Evolutionary conservation across 106 monocot genomes (phyloP).

Genomic region (Dendrobium catenatum): DNA sequence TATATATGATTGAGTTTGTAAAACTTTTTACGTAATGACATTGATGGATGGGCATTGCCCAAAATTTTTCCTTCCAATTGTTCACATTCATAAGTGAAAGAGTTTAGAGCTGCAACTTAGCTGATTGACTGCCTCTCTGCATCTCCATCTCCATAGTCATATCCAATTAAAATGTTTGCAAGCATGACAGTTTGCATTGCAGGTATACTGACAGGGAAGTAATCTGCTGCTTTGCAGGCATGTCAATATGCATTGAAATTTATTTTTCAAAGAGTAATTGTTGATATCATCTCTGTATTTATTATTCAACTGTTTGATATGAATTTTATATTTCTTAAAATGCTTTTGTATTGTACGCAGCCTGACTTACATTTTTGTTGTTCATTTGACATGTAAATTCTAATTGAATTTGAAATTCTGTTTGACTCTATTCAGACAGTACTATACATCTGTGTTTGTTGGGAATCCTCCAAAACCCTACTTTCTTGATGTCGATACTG

Average conservation of each 20-base stretch:
- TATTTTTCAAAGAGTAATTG: not conserved
- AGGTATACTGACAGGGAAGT: too few relatives aligned
- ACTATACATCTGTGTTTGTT: constrained; percentile 74
- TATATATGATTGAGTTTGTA: too few relatives aligned
- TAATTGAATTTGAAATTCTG: constrained; percentile 5
- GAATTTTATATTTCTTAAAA: not conserved
- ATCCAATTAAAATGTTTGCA: too few relatives aligned
- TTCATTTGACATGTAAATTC: not conserved
- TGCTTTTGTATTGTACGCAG: not conserved
- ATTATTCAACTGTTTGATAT: not conserved
- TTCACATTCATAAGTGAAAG: too few relatives aligned
- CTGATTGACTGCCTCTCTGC: too few relatives aligned
- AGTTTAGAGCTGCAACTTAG: too few relatives aligned
- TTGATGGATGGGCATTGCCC: too few relatives aligned
- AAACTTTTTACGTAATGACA: too few relatives aligned
- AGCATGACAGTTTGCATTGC: too few relatives aligned
- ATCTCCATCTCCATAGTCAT: too few relatives aligned
- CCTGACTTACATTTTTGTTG: not conserved
- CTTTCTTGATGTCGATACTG: constrained; percentile 91
- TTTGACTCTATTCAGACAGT: constrained; percentile 41
- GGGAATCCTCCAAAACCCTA: constrained; percentile 82
- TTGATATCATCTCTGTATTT: not conserved
- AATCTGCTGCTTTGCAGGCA: not conserved
- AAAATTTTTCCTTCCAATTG: too few relatives aligned
- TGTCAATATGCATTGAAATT: not conserved